phyloP scores from a whole-genome alignment of 495 filamentous ascomycete genomes.

The Chaetomium tenue region DNA sequence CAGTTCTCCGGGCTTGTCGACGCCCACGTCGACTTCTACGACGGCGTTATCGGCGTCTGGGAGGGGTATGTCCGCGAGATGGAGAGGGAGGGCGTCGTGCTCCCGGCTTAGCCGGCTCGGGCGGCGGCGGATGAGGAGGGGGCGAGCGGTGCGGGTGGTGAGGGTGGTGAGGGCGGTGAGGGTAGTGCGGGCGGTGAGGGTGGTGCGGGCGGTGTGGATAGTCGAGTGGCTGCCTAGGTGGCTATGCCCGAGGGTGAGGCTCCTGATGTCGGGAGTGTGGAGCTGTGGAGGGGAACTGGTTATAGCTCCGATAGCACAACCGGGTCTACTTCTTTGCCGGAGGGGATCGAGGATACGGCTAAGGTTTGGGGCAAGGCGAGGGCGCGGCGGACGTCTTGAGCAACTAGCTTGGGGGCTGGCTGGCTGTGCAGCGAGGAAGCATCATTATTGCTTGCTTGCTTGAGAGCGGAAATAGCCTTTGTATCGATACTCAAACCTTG shows the following conservation, averaged over 20 bases:
- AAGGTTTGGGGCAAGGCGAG: not conserved
- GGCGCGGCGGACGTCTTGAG: not conserved
- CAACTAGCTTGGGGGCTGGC: not conserved
- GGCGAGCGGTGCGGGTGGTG: too few species aligned
- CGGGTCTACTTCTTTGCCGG: not conserved
- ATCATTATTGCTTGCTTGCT: not conserved
- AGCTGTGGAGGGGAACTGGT: not conserved
- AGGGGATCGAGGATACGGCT: not conserved
- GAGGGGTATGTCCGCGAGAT: conserved; percentile 85
- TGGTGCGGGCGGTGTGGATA: too few species aligned
- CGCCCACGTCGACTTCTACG: conserved; percentile 84
- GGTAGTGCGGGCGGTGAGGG: not conserved
- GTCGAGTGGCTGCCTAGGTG: too few species aligned
- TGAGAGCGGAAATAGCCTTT: not conserved
- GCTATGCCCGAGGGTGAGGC: not conserved
- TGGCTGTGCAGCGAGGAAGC: not conserved
- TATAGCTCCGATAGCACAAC: not conserved
- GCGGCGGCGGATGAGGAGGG: not conserved
- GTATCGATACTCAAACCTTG: not conserved
- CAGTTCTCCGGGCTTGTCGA: conserved; percentile 80
- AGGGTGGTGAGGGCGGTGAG: not conserved
- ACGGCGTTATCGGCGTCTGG: conserved; percentile 77
- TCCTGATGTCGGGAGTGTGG: not conserved
- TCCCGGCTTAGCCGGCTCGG: conserved; percentile 30
- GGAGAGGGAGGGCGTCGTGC: conserved; percentile 61